Evolutionary conservation across 257 asterid genomes (phyloP), one percentile per base, ranked within the genome.

Genomic region (Schizonepeta tenuifolia): DNA sequence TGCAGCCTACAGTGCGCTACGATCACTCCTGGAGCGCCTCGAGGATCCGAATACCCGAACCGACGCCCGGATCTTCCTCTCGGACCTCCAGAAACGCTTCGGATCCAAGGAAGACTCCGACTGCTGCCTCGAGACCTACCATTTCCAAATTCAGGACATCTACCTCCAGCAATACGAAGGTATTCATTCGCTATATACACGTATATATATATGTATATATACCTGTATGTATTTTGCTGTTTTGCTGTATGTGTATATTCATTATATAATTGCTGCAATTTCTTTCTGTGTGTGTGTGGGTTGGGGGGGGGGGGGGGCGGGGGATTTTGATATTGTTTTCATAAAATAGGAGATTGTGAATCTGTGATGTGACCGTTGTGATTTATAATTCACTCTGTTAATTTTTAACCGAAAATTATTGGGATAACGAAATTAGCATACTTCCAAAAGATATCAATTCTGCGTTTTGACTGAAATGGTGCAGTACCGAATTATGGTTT

Each of bases 81-180:
- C 97, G 44, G 89, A 83, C 64, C 96, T 95, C 72, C 97, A 90
- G 41, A 90, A 88, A 38, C 88, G 85, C 20, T 87, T 95, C 70
- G 67, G 46, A 15, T 68, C 89, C 5, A 72, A 87, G 46, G 94
- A 88, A 9, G 92, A 69, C 17, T 76, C 92, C 38, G 92, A 88
- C 13, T 66, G 82, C 31, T 95, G 98, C 74, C 90, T 95, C 75
- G 79, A 70, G 73, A 83, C 84, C 17, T 86, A 90, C 66, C 98
- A 88, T 82, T 88, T 95, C 83, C 97, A 84, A 75, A 92, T 95
- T 81, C 86, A 83, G 35, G 98, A 92, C 77, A 77, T 95, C 9
- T 85, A 78, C 77, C 86, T 95, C 72, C 96, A 90, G 57, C 96
- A 89, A 55, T 75, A 81, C 65, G 97, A 95, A 88, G 97, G 99